These are phyloP conservation scores for Sugiyamaella valdiviana DNA, from an alignment of 805 yeast species.

Conservation along the genomic window DNA sequence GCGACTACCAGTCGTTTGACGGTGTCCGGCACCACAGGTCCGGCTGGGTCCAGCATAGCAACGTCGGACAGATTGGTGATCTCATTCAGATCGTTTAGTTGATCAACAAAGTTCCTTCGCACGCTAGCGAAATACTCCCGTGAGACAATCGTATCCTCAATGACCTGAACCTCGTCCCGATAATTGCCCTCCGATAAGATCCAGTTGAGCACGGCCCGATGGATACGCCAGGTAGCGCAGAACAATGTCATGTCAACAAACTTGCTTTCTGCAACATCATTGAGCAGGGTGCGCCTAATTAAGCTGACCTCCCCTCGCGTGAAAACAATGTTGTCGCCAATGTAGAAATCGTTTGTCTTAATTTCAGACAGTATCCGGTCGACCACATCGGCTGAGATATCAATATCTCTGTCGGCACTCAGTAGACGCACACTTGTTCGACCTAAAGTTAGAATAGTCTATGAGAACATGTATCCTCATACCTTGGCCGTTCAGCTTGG, in stretches of 20 bases:
- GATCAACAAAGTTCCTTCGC: neutral
- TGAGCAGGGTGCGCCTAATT: neutral
- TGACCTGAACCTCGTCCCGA: neutral
- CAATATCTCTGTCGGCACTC: conserved; percentile 13
- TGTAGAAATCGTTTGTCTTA: neutral
- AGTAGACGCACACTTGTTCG: conserved; percentile 16
- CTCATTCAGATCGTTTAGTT: neutral
- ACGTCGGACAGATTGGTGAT: neutral
- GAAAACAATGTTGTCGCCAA: conserved; percentile 4
- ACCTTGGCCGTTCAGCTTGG: conserved; percentile 11
- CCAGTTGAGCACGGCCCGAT: conserved; percentile 2
- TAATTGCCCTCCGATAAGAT: neutral
- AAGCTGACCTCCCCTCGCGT: conserved; percentile 9
- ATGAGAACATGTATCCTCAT: neutral
- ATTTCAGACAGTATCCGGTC: conserved; percentile 3
- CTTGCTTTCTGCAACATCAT: neutral
- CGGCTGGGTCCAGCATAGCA: neutral
- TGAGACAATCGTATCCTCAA: neutral
- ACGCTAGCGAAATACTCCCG: neutral
- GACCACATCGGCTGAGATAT: conserved; percentile 6
- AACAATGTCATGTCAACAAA: neutral
- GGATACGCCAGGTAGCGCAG: neutral
- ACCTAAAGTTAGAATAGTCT: neutral
- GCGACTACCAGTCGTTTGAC: neutral
- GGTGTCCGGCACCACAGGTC: neutral